These are phyloP conservation scores for Chlorella variabilis DNA, from an alignment of 163 green algal species.

Conservation along the genomic window DNA sequence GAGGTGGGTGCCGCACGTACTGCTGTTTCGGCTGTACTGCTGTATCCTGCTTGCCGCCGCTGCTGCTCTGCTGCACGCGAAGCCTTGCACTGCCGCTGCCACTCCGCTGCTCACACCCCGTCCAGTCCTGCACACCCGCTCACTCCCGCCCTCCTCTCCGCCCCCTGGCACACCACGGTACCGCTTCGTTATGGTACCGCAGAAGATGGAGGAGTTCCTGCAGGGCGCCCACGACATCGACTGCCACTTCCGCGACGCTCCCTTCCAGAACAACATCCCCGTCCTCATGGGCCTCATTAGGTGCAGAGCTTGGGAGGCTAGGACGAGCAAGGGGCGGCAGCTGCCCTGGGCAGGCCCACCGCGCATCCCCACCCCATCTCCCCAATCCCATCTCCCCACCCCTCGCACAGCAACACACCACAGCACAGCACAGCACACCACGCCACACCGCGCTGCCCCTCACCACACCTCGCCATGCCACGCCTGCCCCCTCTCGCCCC, in stretches of 20 bases:
- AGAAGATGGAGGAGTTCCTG: constrained; percentile 79
- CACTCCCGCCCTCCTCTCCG: background rate
- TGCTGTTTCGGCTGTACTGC: too few species aligned
- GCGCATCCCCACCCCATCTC: too few species aligned
- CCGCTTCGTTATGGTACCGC: too few species aligned
- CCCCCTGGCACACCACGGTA: background rate
- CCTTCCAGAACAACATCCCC: constrained; percentile 95
- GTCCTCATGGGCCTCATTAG: constrained; percentile 91
- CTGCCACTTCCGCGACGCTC: constrained; percentile 85
- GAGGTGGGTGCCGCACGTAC: constrained; percentile 52
- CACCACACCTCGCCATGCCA: too few species aligned
- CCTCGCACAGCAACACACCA: too few species aligned
- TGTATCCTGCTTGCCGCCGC: background rate
- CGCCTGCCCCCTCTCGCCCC: background rate
- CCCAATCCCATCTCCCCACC: too few species aligned
- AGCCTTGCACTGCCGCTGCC: background rate
- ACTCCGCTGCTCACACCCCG: background rate
- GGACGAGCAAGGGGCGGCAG: too few species aligned
- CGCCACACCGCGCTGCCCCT: too few species aligned
- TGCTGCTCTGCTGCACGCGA: too few species aligned
- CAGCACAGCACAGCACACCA: too few species aligned
- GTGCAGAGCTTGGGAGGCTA: too few species aligned
- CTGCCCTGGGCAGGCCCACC: too few species aligned
- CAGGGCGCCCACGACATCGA: constrained; percentile 90
- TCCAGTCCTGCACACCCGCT: background rate